Evolutionary conservation across 176 grass and related monocot genomes (phyloP).

Genomic region (Hyparrhenia diplandra): DNA sequence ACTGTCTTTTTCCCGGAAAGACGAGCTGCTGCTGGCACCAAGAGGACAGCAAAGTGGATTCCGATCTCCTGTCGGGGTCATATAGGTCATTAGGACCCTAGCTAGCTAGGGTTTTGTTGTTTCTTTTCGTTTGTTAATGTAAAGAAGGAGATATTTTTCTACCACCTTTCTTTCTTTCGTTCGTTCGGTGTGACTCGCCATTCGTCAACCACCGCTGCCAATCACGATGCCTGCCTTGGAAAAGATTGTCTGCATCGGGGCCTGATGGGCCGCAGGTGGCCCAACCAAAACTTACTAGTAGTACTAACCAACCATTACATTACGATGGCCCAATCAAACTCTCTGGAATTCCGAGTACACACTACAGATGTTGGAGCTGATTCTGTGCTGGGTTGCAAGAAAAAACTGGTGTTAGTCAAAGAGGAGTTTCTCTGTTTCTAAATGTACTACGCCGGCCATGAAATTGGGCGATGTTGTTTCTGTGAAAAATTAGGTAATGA

Average conservation of each 20-base stretch:
- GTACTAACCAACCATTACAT: background rate
- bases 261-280: background rate
- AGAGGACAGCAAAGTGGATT: slow-evolving; percentile 15
- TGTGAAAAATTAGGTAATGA: background rate
- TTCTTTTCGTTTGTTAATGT: slow-evolving; percentile 18
- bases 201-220: slow-evolving; percentile 30
- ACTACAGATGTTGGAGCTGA: too few species aligned
- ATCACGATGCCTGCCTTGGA: too few species aligned
- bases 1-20: slow-evolving; percentile 13
- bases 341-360: background rate
- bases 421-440: background rate
- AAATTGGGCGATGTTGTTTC: background rate
- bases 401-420: background rate
- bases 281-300: background rate
- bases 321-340: background rate
- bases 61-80: slow-evolving; percentile 34
- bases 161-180: background rate
- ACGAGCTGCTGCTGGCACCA: background rate
- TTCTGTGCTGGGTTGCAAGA: too few species aligned
- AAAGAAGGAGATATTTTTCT: slow-evolving; percentile 2
- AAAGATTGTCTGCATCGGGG: background rate
- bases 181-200: background rate
- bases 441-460: background rate
- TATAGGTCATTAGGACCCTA: background rate
- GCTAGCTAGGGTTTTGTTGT: background rate